These are phyloP conservation scores for Ganoderma sinense DNA, from an alignment of 1,284 basidiomycete species.

Conservation along the genomic window DNA sequence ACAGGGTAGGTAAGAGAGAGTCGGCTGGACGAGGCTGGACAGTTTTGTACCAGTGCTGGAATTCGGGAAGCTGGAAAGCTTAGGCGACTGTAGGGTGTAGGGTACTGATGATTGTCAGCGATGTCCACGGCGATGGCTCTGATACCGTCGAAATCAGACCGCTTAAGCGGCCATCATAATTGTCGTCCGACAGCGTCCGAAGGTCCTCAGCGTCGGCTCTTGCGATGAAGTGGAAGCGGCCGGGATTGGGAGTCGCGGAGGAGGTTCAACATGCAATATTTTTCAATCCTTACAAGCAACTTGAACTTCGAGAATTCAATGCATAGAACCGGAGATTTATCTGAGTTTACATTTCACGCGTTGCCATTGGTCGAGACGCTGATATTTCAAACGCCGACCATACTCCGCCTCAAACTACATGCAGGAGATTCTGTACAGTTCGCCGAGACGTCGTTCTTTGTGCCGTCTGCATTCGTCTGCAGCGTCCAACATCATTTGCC, in stretches of 20 bases:
- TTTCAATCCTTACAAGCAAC: no score
- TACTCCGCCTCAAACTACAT: not conserved
- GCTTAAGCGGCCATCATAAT: not conserved
- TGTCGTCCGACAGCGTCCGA: not conserved
- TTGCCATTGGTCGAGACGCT: not conserved
- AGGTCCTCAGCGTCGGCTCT: not conserved
- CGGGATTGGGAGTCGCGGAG: not conserved
- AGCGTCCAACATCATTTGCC: not conserved
- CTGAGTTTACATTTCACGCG: not conserved
- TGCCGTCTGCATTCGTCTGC: no score
- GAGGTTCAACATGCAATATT: no score
- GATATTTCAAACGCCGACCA: not conserved
- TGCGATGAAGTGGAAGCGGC: no score
- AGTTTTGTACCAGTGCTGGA: no score
- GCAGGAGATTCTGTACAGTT: no score
- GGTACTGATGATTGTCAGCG: conserved; percentile 25
- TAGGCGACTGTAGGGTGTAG: conserved; percentile 22
- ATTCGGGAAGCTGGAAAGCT: not conserved
- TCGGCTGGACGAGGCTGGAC: no score
- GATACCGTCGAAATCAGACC: conserved; percentile 12
- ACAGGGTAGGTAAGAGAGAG: not conserved
- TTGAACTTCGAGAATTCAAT: not conserved
- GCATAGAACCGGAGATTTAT: not conserved
- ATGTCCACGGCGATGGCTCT: conserved; percentile 24
- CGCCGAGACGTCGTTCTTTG: no score